These are phyloP conservation scores for Candida chauliodis DNA, from an alignment of 805 yeast species.

Conservation along the genomic window DNA sequence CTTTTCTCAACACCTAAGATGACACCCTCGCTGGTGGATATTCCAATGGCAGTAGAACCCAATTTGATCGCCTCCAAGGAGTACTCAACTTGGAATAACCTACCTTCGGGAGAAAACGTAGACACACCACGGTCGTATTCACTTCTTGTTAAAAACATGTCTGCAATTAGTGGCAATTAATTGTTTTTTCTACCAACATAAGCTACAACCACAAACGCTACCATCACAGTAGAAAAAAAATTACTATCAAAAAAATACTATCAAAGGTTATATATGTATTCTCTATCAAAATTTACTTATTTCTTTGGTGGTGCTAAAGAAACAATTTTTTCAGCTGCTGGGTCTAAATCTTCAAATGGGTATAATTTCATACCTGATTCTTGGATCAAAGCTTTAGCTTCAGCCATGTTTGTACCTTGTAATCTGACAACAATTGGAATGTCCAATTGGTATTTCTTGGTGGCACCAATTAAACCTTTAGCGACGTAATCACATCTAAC, in stretches of 20 bases:
- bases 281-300: background rate
- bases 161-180: slow-evolving; percentile 4
- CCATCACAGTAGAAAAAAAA: no score
- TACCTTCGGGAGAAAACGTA: slow-evolving; percentile 98
- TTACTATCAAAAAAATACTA: background rate
- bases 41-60: slow-evolving; percentile 98
- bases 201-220: background rate
- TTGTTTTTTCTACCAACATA: background rate
- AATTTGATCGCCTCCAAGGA: slow-evolving; percentile 94
- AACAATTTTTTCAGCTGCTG: slow-evolving; percentile 95
- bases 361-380: slow-evolving; percentile 91
- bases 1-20: slow-evolving; percentile 95
- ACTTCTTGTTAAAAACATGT: slow-evolving; percentile 97
- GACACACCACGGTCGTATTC: slow-evolving; percentile 99
- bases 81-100: slow-evolving; percentile 96
- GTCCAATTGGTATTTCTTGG: slow-evolving; percentile 83
- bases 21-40: slow-evolving; percentile 92
- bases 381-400: slow-evolving; percentile 81
- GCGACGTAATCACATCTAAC: slow-evolving; percentile 99
- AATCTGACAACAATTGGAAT: slow-evolving; percentile 97
- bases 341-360: slow-evolving; percentile 89
- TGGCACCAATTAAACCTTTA: slow-evolving; percentile 91
- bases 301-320: slow-evolving; percentile 47
- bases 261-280: background rate
- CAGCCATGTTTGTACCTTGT: slow-evolving; percentile 94